phyloP scores from a whole-genome alignment of 2,329 filamentous ascomycete species.

The Tolypocladium guangdongense region DNA sequence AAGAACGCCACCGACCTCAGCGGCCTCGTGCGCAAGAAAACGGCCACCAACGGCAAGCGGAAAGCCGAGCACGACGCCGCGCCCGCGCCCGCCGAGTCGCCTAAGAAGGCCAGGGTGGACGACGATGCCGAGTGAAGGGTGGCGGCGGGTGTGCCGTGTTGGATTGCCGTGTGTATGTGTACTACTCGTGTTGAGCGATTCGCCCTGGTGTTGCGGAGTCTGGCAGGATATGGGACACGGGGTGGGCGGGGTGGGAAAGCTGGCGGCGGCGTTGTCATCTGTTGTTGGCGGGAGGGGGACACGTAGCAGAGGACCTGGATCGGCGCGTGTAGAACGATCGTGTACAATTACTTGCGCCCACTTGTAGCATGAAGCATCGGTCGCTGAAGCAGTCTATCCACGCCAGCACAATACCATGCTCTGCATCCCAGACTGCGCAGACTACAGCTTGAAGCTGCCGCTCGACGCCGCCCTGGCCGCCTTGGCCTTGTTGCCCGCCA shows the following conservation, averaged over 20 bases:
- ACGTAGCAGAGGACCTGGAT: not conserved
- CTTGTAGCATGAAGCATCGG: not conserved
- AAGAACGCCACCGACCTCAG: conserved; percentile 64
- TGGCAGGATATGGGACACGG: not conserved
- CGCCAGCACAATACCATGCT: not conserved
- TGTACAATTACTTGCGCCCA: not conserved
- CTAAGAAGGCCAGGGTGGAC: conserved; percentile 26
- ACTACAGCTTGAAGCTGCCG: conserved; percentile 51
- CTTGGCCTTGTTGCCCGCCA: conserved; percentile 68
- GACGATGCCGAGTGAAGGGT: conserved; percentile 3
- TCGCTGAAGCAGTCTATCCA: not conserved
- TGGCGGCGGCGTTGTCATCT: not conserved
- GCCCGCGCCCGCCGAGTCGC: conserved; percentile 13
- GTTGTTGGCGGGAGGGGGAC: not conserved
- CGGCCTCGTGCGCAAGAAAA: conserved; percentile 65
- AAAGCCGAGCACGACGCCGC: conserved; percentile 21
- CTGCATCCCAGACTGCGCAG: not conserved
- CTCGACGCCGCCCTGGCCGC: conserved; percentile 39
- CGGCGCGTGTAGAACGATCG: not conserved
- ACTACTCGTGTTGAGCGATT: not conserved
- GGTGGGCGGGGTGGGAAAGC: not conserved
- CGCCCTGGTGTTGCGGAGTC: not conserved
- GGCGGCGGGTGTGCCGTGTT: not conserved
- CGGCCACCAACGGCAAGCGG: conserved; percentile 31
- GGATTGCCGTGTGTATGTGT: not conserved